These are phyloP conservation scores for Lepidium campestre DNA, from an alignment of 441 rosid species.

Conservation along the genomic window DNA sequence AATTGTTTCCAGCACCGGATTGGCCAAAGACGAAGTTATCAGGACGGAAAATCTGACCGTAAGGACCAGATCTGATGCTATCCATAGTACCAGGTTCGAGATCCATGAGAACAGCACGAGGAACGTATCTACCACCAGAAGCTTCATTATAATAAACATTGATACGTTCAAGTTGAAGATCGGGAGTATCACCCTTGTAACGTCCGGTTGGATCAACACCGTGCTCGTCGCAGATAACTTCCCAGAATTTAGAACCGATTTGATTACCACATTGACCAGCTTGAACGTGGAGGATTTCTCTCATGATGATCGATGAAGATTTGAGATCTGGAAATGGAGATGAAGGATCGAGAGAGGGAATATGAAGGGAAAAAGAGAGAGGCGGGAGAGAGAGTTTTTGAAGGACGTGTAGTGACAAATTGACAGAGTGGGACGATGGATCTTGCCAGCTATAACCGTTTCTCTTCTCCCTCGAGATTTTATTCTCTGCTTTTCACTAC, in stretches of 20 bases:
- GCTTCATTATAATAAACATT: constrained; percentile 34
- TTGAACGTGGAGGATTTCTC: constrained; percentile 88
- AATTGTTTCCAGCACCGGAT: constrained; percentile 33
- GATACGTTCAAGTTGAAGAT: constrained; percentile 31
- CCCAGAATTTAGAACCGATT: constrained; percentile 96
- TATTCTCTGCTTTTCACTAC: not conserved
- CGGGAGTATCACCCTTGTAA: constrained; percentile 37
- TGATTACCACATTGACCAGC: constrained; percentile 98
- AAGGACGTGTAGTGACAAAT: constrained; percentile 13
- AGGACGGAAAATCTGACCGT: constrained; percentile 41
- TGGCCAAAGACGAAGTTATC: constrained; percentile 43
- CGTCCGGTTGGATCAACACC: constrained; percentile 77
- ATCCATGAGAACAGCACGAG: constrained; percentile 35
- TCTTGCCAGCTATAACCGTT: constrained; percentile 26
- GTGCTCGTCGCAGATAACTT: constrained; percentile 88
- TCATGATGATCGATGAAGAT: constrained; percentile 33
- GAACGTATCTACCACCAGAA: constrained; percentile 31
- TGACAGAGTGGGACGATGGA: constrained; percentile 24
- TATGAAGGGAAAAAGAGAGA: not conserved
- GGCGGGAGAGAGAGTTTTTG: constrained; percentile 3
- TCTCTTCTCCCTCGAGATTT: not conserved
- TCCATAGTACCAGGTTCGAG: constrained; percentile 39
- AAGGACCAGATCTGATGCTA: constrained; percentile 32
- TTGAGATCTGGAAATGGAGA: not conserved
- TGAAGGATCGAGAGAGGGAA: not conserved